Percentiles rank a stretch among this genome's conserved stretches.
Conservation (phyloP, 306 rosid species). For the Hippophae tibetana region DNA sequence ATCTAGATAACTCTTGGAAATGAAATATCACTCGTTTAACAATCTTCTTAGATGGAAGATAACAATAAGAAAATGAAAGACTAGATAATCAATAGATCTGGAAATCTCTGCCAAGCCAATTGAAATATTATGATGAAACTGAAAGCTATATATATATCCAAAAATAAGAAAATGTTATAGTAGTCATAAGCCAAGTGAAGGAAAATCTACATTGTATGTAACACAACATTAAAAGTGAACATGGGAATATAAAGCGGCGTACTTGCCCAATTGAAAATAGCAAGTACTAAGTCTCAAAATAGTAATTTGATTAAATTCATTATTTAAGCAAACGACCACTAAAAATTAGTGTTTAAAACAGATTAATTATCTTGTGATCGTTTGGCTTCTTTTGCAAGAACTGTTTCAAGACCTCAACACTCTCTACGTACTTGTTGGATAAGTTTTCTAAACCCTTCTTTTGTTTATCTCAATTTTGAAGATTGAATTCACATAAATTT, state of each 20-base stretch:
- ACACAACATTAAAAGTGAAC: too few species aligned
- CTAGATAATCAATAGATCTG: constrained; percentile 36
- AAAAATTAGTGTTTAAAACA: too few species aligned
- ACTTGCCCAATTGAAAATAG: too few species aligned
- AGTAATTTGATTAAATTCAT: too few species aligned
- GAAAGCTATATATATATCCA: constrained; percentile 14
- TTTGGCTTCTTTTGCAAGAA: constrained; percentile 56
- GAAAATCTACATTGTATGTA: not conserved
- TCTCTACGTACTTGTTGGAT: constrained; percentile 47
- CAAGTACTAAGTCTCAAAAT: too few species aligned
- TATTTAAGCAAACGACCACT: too few species aligned
- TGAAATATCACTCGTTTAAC: constrained; percentile 10
- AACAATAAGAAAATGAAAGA: constrained; percentile 3
- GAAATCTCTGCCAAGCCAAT: constrained; percentile 70
- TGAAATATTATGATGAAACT: constrained; percentile 86
- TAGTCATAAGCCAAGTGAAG: not conserved
- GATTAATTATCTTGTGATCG: constrained; percentile 64
- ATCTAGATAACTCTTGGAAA: constrained; percentile 59
- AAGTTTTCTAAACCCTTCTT: too few species aligned
- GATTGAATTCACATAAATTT: too few species aligned
- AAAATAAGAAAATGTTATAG: not conserved
- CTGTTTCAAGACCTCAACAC: constrained; percentile 62
- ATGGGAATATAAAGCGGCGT: too few species aligned
- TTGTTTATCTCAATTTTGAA: too few species aligned
- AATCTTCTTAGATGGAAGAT: constrained; percentile 6